Conservation (phyloP, 768 basidiomycete species). For the Pisolithus sp. region DNA sequence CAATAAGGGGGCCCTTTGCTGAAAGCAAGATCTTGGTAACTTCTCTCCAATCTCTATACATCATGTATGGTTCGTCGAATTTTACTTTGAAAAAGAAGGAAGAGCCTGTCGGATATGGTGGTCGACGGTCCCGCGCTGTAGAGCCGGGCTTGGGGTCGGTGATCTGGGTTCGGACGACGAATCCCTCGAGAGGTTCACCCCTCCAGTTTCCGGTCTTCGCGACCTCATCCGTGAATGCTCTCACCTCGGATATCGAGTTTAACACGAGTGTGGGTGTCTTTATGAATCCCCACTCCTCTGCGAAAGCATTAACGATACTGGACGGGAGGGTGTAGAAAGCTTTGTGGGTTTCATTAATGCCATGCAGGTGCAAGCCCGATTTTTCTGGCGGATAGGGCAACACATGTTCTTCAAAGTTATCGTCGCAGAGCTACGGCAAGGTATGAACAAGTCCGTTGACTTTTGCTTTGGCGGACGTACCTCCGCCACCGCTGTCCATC, state of each 20-base stretch:
- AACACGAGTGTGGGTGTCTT: constrained; percentile 60
- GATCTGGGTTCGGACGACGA: constrained; percentile 82
- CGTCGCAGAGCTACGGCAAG: constrained; percentile 79
- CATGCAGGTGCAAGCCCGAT: constrained; percentile 90
- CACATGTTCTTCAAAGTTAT: constrained; percentile 96
- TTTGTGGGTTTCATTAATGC: constrained; percentile 66
- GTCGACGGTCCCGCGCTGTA: constrained; percentile 25
- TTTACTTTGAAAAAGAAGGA: constrained; percentile 99
- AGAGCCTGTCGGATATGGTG: constrained; percentile 71
- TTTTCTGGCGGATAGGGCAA: constrained; percentile 73
- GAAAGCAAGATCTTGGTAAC: constrained; percentile 73
- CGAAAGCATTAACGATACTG: constrained; percentile 66
- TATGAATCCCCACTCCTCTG: constrained; percentile 89
- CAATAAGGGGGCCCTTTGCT: constrained; percentile 25
- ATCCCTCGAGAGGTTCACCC: constrained; percentile 85
- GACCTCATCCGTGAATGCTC: constrained; percentile 62
- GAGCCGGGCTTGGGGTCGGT: constrained; percentile 32
- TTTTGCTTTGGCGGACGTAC: constrained; percentile 36
- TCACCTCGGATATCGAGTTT: constrained; percentile 59
- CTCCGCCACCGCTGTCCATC: constrained; percentile 90
- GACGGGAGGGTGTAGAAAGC: constrained; percentile 70
- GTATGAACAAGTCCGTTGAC: background rate
- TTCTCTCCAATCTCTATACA: constrained; percentile 97
- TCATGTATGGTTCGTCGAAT: constrained; percentile 98
- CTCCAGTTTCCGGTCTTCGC: constrained; percentile 70